phyloP scores from a whole-genome alignment of 1,284 basidiomycete genomes.

The Boletus mariae region DNA sequence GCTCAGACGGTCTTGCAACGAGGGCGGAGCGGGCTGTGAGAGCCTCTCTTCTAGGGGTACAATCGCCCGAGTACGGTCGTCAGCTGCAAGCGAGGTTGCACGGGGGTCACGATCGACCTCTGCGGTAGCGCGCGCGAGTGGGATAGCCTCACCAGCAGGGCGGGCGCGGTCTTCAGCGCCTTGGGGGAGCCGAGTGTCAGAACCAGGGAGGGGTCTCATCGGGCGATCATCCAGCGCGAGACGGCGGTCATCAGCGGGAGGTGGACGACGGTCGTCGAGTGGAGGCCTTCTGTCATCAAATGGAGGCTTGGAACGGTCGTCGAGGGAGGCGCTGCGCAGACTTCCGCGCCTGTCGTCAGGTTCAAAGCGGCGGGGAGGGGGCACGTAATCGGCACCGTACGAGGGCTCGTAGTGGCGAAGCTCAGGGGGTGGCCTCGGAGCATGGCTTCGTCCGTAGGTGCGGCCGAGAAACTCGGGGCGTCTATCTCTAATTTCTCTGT shows the following conservation, averaged over 20 bases:
- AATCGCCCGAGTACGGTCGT: constrained; percentile 30
- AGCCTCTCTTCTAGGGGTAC: constrained; percentile 38
- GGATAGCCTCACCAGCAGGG: constrained; percentile 12
- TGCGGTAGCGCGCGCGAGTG: constrained; percentile 8
- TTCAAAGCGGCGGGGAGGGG: constrained; percentile 35
- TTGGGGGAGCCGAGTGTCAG: constrained; percentile 11
- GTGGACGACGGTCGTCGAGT: constrained; percentile 27
- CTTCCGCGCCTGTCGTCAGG: constrained; percentile 28
- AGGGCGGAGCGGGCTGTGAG: constrained; percentile 29
- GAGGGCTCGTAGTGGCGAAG: constrained; percentile 42
- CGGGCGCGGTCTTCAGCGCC: constrained; percentile 23
- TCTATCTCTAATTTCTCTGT: constrained; percentile 30
- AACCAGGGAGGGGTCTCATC: constrained; percentile 22
- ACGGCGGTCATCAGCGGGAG: constrained; percentile 20
- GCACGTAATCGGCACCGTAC: constrained; percentile 30
- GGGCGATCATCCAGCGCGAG: constrained; percentile 30
- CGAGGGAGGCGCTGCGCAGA: constrained; percentile 13
- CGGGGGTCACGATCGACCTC: constrained; percentile 26
- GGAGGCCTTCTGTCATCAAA: constrained; percentile 26
- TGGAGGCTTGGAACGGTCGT: constrained; percentile 21
- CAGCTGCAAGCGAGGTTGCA: constrained; percentile 17
- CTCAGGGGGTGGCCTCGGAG: constrained; percentile 40
- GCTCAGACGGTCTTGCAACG: constrained; percentile 37
- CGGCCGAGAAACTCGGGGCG: constrained; percentile 34
- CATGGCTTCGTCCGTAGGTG: constrained; percentile 37